Base-by-base conservation (phyloP, 106 monocot species). In the Phalaenopsis equestris region DNA sequence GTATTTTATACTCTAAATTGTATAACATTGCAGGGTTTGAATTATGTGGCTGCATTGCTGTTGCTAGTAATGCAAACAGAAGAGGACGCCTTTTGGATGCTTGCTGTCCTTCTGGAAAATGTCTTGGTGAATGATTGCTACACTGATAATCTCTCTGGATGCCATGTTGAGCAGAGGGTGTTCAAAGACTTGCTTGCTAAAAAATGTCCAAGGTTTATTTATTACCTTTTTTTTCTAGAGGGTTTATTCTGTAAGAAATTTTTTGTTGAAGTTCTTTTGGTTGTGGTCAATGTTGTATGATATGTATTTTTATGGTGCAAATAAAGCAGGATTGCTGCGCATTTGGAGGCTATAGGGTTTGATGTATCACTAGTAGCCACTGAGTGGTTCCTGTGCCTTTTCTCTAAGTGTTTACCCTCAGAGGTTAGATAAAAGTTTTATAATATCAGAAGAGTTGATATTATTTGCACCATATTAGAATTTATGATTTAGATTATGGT, bases 21-120 rank as follows among this genome's bases (percentile, higher is more conserved):
- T 42, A 23, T 55, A 57, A 41, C 43, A 16, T 82, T 85, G 16
- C 84, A 99, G 98, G 98, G 98, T 65, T 72, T 99, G 68, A 99
- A 99, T 81, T 99, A 99, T 84, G 94, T 99, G 37, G 98, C 98
- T 24, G 98, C 94, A 11, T 41, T 99, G 47, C 80, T 99, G n/a
- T 72, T 99, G 67, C 81, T 99, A 67, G 98, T 99, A 74, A 94
- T 99, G 98, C 90, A 85, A 78, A 89, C 90, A 39, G 98, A 99
- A 58, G 98, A 99, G 81, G 98, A 99, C 80, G 98, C 98, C 67
- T 99, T 99, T 82, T 99, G 98, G 98, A 92, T 99, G 94, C 92
- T 99, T 70, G 87, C 98, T 61, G 92, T 94, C 15, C 91, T 99
- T 39, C 82, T 99, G 42, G 98, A 99, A 88, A 88, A 99, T 88